Percentiles rank a stretch among this genome's conserved stretches.
Conservation (phyloP, 352 stramenopile genomes). For the Globisporangium alternatum region DNA sequence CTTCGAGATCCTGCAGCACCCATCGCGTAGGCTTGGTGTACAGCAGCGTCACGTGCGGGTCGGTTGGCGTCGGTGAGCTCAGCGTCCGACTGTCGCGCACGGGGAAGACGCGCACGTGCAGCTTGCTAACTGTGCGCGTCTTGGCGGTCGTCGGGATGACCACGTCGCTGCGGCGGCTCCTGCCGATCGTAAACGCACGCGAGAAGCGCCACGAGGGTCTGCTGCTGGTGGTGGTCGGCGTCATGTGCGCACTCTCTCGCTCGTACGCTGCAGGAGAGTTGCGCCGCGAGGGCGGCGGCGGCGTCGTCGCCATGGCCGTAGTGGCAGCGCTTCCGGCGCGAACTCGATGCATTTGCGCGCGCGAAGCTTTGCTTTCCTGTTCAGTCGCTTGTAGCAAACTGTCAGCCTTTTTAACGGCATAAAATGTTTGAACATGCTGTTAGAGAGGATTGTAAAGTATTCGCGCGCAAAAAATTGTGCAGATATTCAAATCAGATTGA, state of each 20-base stretch:
- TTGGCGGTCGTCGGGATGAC: slow-evolving; percentile 66
- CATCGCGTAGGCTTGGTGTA: slow-evolving; percentile 34
- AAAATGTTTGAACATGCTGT: too few species aligned
- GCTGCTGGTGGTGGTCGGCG: background rate
- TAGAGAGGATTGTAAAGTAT: too few species aligned
- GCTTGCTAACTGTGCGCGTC: slow-evolving; percentile 77
- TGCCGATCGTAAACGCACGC: slow-evolving; percentile 61
- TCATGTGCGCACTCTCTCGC: background rate
- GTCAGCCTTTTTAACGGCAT: too few species aligned
- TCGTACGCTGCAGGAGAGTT: background rate
- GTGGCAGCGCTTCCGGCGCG: slow-evolving; percentile 1
- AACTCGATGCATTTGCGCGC: background rate
- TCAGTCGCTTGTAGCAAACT: too few species aligned
- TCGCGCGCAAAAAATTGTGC: too few species aligned
- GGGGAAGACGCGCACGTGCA: slow-evolving; percentile 60
- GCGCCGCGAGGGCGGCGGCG: background rate
- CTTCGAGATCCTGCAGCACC: slow-evolving; percentile 78
- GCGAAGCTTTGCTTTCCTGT: too few species aligned
- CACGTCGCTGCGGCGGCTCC: slow-evolving; percentile 66
- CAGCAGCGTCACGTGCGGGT: slow-evolving; percentile 7
- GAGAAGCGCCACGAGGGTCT: slow-evolving; percentile 42
- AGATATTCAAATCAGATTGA: too few species aligned
- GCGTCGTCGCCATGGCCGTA: background rate
- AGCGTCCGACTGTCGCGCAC: slow-evolving; percentile 16
- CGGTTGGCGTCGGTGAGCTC: background rate